Percentiles rank a stretch among this genome's conserved stretches.
Conservation (phyloP, 305 asterid genomes). For the Fraxinus dipetala region DNA sequence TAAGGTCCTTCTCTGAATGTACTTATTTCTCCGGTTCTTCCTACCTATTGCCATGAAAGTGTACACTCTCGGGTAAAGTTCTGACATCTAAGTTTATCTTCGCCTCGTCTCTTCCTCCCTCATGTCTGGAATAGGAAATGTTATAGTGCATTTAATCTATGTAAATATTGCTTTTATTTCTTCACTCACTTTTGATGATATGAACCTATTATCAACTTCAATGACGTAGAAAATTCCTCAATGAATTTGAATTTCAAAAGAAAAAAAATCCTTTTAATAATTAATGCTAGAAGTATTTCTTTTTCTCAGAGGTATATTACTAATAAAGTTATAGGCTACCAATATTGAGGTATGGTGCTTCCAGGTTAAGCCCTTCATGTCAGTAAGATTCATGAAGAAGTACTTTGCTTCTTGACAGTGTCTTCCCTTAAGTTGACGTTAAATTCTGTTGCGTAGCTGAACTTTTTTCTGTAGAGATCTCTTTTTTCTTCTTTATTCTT, state of each 20-base stretch:
- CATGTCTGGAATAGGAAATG: neutral
- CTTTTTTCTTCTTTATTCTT: neutral
- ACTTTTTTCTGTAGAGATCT: neutral
- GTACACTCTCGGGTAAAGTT: neutral
- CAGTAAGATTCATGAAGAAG: neutral
- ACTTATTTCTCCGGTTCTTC: neutral
- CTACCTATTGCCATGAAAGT: neutral
- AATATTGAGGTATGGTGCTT: neutral
- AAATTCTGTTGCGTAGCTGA: neutral
- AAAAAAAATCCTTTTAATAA: neutral
- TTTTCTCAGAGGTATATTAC: neutral
- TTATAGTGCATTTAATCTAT: neutral
- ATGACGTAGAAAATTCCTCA: no score
- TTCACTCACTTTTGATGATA: neutral
- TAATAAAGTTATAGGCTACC: neutral
- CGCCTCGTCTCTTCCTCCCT: neutral
- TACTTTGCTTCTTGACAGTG: neutral
- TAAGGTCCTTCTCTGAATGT: neutral
- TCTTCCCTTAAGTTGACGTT: neutral
- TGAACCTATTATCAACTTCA: neutral
- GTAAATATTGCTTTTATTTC: neutral
- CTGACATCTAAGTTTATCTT: neutral
- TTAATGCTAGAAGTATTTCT: neutral
- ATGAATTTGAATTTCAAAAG: no score
- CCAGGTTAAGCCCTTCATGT: neutral